Evolutionary conservation across 2,329 filamentous ascomycete species (phyloP).

Genomic region (Cordyceps cateniannulata): DNA sequence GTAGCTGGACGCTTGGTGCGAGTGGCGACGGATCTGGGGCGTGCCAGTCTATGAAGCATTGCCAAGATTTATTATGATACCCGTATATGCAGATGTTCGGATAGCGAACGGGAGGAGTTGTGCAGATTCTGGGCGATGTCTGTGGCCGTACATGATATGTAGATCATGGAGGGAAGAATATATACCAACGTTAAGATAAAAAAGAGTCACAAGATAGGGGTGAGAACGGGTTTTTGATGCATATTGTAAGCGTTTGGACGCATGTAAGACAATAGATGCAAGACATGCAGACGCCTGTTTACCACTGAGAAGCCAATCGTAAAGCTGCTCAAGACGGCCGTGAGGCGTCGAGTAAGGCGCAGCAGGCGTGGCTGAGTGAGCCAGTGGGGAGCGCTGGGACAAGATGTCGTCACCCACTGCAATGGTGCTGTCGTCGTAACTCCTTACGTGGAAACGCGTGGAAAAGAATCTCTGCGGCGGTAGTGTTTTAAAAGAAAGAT

Average conservation of each 20-base stretch:
- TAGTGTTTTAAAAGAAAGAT: too few species aligned
- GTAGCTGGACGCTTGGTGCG: not conserved
- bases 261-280: not conserved
- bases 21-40: not conserved
- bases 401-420: not conserved
- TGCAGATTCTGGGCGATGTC: not conserved
- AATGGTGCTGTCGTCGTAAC: not conserved
- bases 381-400: not conserved
- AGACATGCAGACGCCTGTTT: not conserved
- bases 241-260: not conserved
- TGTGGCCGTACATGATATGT: not conserved
- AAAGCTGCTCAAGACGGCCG: not conserved
- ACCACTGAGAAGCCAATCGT: not conserved
- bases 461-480: not conserved
- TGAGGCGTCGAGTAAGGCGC: conserved; percentile 1
- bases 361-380: conserved; percentile 1
- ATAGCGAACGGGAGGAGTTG: not conserved
- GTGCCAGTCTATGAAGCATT: not conserved
- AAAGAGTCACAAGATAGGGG: not conserved
- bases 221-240: not conserved
- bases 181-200: too few species aligned
- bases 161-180: not conserved
- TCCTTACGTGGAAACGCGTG: not conserved
- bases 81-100: not conserved
- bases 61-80: not conserved